phyloP scores from a whole-genome alignment of 441 rosid genomes.

The Populus tomentosa region DNA sequence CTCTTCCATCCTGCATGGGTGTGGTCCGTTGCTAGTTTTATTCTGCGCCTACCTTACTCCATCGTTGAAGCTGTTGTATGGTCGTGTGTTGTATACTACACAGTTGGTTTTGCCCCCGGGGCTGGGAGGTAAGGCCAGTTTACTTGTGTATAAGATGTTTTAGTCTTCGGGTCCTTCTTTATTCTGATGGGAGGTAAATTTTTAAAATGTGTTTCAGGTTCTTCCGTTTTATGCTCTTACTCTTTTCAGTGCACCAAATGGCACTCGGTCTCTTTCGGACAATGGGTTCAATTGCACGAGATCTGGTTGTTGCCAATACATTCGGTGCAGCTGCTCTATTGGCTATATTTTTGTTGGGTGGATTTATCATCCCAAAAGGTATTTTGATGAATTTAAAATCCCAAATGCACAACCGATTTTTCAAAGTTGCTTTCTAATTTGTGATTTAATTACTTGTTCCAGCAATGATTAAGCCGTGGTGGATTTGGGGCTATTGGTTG shows the following conservation, averaged over 20 bases:
- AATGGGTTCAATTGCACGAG: slow-evolving; percentile 80
- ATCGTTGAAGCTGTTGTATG: slow-evolving; percentile 77
- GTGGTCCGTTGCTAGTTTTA: slow-evolving; percentile 75
- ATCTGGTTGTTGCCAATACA: slow-evolving; percentile 86
- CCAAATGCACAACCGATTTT: background rate
- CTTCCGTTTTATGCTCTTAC: slow-evolving; percentile 43
- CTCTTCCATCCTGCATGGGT: slow-evolving; percentile 93
- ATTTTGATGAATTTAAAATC: background rate
- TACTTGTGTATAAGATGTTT: background rate
- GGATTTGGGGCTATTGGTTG: slow-evolving; percentile 86
- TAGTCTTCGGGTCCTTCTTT: background rate
- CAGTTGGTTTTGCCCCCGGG: slow-evolving; percentile 78
- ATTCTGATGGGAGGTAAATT: background rate
- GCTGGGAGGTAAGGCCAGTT: slow-evolving; percentile 48
- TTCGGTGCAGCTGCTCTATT: slow-evolving; percentile 71
- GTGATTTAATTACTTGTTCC: slow-evolving; percentile 23
- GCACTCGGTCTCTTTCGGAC: slow-evolving; percentile 82
- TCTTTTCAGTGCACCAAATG: slow-evolving; percentile 83
- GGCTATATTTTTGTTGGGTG: slow-evolving; percentile 70
- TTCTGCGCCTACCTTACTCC: slow-evolving; percentile 86
- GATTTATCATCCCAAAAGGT: slow-evolving; percentile 92
- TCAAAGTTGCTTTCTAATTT: background rate
- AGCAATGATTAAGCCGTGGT: slow-evolving; percentile 78
- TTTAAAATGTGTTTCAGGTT: slow-evolving; percentile 12
- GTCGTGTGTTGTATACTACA: slow-evolving; percentile 78